These are phyloP conservation scores for Ascochyta lentis DNA, from an alignment of 2,329 filamentous ascomycete species.

Conservation along the genomic window DNA sequence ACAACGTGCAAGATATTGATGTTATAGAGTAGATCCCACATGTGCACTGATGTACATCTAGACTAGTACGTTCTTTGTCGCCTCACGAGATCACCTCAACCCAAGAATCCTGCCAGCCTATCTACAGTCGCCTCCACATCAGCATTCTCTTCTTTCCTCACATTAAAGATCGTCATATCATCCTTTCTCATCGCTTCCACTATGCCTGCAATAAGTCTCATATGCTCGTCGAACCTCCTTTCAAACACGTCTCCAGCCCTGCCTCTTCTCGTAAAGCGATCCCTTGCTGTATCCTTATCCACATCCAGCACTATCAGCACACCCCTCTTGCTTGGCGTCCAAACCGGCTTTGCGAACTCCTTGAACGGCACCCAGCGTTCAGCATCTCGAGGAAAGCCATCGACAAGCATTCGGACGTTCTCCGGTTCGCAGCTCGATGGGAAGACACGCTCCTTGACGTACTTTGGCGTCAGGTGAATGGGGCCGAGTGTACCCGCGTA, in stretches of 20 bases:
- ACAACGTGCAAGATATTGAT: neutral
- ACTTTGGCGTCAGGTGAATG: conserved; percentile 6
- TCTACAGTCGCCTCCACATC: neutral
- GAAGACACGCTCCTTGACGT: conserved; percentile 17
- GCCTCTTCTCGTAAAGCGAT: conserved; percentile 11
- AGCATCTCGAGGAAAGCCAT: conserved; percentile 19
- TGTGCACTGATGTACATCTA: too few relatives aligned
- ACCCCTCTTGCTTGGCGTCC: neutral
- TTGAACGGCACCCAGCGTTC: conserved; percentile 14
- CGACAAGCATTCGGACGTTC: conserved; percentile 10
- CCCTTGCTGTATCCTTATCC: conserved; percentile 1
- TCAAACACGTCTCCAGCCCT: conserved; percentile 21
- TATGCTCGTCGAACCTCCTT: conserved; percentile 11
- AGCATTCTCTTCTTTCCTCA: neutral
- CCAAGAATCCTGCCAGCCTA: neutral
- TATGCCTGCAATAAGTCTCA: conserved; percentile 1
- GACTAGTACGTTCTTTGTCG: too few relatives aligned
- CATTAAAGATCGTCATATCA: neutral
- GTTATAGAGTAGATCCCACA: too few relatives aligned
- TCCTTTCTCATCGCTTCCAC: conserved; percentile 16
- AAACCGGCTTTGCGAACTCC: conserved; percentile 5
- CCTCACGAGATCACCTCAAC: neutral
- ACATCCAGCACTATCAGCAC: conserved; percentile 8
- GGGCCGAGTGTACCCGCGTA: conserved; percentile 13
- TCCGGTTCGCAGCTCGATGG: neutral